Conservation (phyloP, 73 alveolate species). For the Breviolum minutum region DNA sequence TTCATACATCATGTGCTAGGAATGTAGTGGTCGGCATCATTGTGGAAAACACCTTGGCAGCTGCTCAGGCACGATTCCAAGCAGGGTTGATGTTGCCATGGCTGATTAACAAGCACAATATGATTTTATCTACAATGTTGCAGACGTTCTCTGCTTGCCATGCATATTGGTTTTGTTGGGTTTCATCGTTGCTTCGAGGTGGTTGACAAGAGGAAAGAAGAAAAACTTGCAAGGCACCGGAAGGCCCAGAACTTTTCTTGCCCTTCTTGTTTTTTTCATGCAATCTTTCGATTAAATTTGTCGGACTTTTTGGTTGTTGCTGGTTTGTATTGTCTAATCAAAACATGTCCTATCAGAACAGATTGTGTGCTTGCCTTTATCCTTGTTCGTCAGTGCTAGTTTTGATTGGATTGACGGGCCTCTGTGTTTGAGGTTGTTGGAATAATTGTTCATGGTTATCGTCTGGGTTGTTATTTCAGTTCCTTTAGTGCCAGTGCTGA, state of each 20-base stretch:
- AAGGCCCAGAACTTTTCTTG: background rate
- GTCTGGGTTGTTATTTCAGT: background rate
- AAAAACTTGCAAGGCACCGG: constrained; percentile 86
- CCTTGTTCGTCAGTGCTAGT: too few species aligned
- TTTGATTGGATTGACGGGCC: too few species aligned
- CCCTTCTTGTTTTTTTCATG: too few species aligned
- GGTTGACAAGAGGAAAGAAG: constrained; percentile 87
- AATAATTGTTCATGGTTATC: background rate
- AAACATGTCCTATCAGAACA: too few species aligned
- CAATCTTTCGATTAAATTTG: too few species aligned
- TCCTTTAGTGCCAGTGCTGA: background rate
- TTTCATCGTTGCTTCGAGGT: constrained; percentile 3
- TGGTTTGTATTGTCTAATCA: too few species aligned
- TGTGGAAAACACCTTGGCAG: constrained; percentile 86
- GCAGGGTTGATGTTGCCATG: background rate
- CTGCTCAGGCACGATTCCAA: constrained; percentile 62
- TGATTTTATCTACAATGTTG: background rate
- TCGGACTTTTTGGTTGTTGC: too few species aligned
- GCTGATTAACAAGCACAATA: background rate
- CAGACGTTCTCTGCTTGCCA: background rate
- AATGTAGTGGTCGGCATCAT: constrained; percentile 92
- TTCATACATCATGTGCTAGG: background rate
- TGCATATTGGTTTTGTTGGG: background rate
- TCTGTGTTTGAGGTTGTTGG: too few species aligned
- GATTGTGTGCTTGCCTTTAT: too few species aligned